Evolutionary conservation across 2,329 filamentous ascomycete species (phyloP).

Genomic region (Teratosphaeria epicoccoides): DNA sequence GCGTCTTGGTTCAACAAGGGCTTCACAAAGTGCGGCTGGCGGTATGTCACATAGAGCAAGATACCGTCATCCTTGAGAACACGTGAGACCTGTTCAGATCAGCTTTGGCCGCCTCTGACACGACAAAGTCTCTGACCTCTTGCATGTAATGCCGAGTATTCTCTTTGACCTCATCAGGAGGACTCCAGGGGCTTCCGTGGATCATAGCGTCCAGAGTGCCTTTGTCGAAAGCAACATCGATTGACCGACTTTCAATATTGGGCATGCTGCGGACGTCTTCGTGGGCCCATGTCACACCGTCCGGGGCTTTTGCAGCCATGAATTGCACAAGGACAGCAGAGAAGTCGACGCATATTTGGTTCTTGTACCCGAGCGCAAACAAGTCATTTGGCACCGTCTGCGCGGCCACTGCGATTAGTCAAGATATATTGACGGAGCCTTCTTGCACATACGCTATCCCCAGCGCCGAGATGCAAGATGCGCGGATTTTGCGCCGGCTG

Average conservation of each 20-base stretch:
- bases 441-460: neutral
- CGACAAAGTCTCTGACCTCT: slow-evolving; percentile 5
- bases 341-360: slow-evolving; percentile 48
- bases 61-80: slow-evolving; percentile 15
- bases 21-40: slow-evolving; percentile 46
- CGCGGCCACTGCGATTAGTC: neutral
- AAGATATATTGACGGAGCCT: neutral
- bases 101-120: neutral
- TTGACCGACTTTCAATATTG: slow-evolving; percentile 19
- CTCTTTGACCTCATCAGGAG: slow-evolving; percentile 14
- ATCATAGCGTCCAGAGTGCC: slow-evolving; percentile 20
- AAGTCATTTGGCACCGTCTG: slow-evolving; percentile 45
- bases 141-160: slow-evolving; percentile 10
- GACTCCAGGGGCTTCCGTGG: slow-evolving; percentile 4
- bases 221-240: slow-evolving; percentile 45
- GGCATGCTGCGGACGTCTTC: slow-evolving; percentile 44
- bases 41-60: slow-evolving; percentile 35
- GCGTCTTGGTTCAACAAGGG: slow-evolving; percentile 25
- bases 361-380: slow-evolving; percentile 35
- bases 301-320: slow-evolving; percentile 31
- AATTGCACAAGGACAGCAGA: slow-evolving; percentile 42
- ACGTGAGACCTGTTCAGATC: slow-evolving; percentile 10
- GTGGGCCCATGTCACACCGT: slow-evolving; percentile 40
- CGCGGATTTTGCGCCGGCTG: neutral
- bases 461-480: slow-evolving; percentile 1